Conservation (phyloP, 208 protist genomes). For the Leishmania mexicana region DNA sequence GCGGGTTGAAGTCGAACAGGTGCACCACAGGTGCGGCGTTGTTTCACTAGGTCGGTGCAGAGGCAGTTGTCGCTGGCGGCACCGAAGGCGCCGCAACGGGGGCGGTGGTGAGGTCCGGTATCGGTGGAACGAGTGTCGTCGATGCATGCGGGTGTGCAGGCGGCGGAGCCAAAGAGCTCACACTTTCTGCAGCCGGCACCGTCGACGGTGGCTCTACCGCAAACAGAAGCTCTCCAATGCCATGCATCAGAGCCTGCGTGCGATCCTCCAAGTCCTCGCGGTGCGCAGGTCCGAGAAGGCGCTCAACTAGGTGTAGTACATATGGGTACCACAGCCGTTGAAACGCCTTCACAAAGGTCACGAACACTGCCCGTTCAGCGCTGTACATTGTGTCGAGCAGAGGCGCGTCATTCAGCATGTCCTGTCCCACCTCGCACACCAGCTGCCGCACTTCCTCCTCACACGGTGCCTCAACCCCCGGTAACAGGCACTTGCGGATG, state of each 20-base stretch:
- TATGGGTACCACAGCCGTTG: conserved; percentile 66
- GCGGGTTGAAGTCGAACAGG: neutral
- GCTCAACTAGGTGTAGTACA: conserved; percentile 46
- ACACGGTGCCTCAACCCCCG: conserved; percentile 55
- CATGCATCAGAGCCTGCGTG: conserved; percentile 28
- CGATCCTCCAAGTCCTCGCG: conserved; percentile 46
- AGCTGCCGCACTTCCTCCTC: conserved; percentile 49
- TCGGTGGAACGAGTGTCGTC: neutral
- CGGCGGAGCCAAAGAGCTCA: neutral
- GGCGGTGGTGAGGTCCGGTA: neutral
- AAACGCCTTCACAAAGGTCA: conserved; percentile 67
- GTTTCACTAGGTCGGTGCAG: neutral
- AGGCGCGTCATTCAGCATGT: conserved; percentile 59
- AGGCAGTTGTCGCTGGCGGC: neutral
- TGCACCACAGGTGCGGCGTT: neutral
- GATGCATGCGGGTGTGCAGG: neutral
- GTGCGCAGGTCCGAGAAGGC: conserved; percentile 55
- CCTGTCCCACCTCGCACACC: conserved; percentile 50
- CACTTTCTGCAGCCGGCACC: neutral
- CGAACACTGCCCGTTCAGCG: conserved; percentile 42
- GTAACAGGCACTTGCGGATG: conserved; percentile 70
- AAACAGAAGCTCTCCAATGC: conserved; percentile 26
- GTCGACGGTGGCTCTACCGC: conserved; percentile 6
- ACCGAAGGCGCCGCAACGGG: neutral
- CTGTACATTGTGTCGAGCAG: conserved; percentile 65